These are phyloP conservation scores for Chrysanthemum makinoi DNA, from an alignment of 129 eudicot species.

Conservation along the genomic window DNA sequence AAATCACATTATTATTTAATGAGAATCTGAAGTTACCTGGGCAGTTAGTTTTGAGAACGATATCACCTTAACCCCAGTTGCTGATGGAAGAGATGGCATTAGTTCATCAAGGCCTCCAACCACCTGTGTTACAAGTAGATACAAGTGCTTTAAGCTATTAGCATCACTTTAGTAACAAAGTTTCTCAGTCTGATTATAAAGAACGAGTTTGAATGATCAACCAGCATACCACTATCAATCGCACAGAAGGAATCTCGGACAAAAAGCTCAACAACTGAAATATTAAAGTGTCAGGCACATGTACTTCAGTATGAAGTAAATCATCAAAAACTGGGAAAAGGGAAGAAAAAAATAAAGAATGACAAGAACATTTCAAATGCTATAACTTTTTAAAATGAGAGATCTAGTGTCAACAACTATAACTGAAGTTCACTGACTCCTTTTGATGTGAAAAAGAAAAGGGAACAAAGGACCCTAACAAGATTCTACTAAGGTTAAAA, in stretches of 20 bases:
- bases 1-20: constrained; percentile 3
- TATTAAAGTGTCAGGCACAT: constrained; percentile 23
- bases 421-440: too few species aligned
- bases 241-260: constrained; percentile 83
- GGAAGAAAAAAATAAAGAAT: neutral
- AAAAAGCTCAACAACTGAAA: constrained; percentile 83
- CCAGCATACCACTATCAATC: constrained; percentile 71
- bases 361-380: neutral
- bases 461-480: too few species aligned
- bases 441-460: too few species aligned
- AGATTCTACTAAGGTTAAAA: too few species aligned
- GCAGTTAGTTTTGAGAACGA: constrained; percentile 64
- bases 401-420: too few species aligned
- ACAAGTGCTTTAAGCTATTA: constrained; percentile 10
- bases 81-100: constrained; percentile 62
- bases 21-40: constrained; percentile 47
- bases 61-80: constrained; percentile 62
- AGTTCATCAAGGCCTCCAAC: constrained; percentile 83
- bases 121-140: constrained; percentile 43
- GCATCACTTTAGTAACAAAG: constrained; percentile 8
- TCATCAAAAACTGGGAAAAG: too few species aligned
- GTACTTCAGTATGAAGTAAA: constrained; percentile 1
- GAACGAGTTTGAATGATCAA: constrained; percentile 6
- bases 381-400: too few species aligned
- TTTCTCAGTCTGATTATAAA: neutral